phyloP scores from a whole-genome alignment of 108 stramenopile species.

The Skeletonema marinoi region DNA sequence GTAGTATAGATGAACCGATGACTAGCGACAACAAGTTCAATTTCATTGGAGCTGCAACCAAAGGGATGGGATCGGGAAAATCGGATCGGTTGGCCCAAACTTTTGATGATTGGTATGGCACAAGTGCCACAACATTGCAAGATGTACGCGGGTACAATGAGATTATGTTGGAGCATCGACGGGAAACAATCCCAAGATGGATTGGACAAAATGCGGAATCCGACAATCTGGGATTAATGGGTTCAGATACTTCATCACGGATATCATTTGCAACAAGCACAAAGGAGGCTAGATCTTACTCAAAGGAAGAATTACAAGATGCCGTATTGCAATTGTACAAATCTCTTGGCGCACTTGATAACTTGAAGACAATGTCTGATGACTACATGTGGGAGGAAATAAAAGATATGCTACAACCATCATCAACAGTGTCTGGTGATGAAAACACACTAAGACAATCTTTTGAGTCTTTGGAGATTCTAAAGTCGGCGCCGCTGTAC shows the following conservation, averaged over 20 bases:
- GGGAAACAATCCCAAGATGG: conserved; percentile 68
- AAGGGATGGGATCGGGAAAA: conserved; percentile 45
- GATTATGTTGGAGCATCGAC: conserved; percentile 75
- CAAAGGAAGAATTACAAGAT: conserved; percentile 42
- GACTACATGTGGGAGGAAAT: conserved; percentile 82
- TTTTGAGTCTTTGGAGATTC: conserved; percentile 42
- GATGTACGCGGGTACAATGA: conserved; percentile 79
- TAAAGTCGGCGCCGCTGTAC: conserved; percentile 17
- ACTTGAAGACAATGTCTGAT: conserved; percentile 55
- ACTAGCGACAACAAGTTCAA: neutral
- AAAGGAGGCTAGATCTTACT: neutral
- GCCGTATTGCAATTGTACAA: conserved; percentile 50
- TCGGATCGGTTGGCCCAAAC: conserved; percentile 6
- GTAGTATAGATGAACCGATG: neutral
- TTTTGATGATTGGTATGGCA: conserved; percentile 49
- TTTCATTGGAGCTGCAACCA: conserved; percentile 42
- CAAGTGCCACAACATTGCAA: conserved; percentile 28
- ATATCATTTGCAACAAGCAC: neutral
- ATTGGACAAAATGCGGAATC: neutral
- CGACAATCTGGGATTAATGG: neutral
- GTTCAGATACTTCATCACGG: neutral
- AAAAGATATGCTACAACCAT: conserved; percentile 19
- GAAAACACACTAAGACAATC: neutral
- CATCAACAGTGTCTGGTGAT: neutral
- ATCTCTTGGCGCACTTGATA: conserved; percentile 43